Evolutionary conservation across 768 basidiomycete genomes (phyloP), one percentile per base, ranked within the genome.

Genomic region (Mycena kentingensis): DNA sequence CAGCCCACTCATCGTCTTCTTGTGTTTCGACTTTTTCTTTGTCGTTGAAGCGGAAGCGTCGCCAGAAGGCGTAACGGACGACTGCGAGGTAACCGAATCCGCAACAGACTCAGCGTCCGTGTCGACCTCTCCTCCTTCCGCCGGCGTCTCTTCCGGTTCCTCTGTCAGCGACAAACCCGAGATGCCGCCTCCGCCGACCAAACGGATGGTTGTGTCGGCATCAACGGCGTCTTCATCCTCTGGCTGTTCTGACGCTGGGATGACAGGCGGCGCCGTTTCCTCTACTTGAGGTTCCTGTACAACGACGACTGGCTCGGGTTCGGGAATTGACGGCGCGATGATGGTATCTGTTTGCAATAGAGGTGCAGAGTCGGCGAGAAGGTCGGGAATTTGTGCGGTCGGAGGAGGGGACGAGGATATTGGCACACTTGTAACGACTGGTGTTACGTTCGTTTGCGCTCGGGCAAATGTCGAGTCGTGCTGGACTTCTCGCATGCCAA

Each of bases 1-100:
- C 38, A 83, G 70, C 43, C 80, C 73, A 64, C 83, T 84, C 65
- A 76, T 82, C 54, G 74, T 80, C 72, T 82, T 85, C 67, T 73
- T 68, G 28, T 70, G 70, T 19, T 77, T 78, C 32, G 80, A 79
- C 35, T 67, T 67, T 60, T 77, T 75, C 51, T 64, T 66, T 27
- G 49, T 62, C 21, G 63, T 62, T 43, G 64, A 60, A n/a, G 43
- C 53, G 8, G 51, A 57, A 7, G 60, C 27, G 15, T 69, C 51
- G n/a, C 57, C 11, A 47, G 55, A 55, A 15, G 63, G 18, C 25
- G 55, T 64, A 32, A 16, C 31, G 16, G 31, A 32, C 5, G 57
- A 25, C 31, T 54, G 49, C 15, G 78, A 70, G 19, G 65, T 68
- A 29, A 66, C 67, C 7, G 74, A 73, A 11, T 46, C 52, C 25